Percentiles rank a stretch among this genome's conserved stretches.
phyloP scores from a whole-genome alignment of 306 rosid species.

The Cucumis sativus region Cucumber_9930_V3 NC_026655.2:1397001-1397500 shows the following conservation, averaged over 20 bases:
- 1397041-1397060: not conserved
- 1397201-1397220: conserved; percentile 90
- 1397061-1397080: not conserved
- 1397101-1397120: conserved; percentile 28
- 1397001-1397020: not conserved
- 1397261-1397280: not conserved
- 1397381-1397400: not conserved
- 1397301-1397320: not conserved
- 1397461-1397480: not conserved
- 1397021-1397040: not conserved
- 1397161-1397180: conserved; percentile 97
- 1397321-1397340: not conserved
- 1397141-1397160: conserved; percentile 96
- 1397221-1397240: conserved; percentile 6
- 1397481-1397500: not conserved
- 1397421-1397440: not conserved
- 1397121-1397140: conserved; percentile 81
- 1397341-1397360: not conserved
- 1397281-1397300: not conserved
- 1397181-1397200: conserved; percentile 99
- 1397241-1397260: not conserved
- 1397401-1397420: not conserved
- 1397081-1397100: not conserved
- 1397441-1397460: not conserved
- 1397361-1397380: not conserved